phyloP scores from a whole-genome alignment of 208 protist genomes.

The Leishmania aethiopica region DNA sequence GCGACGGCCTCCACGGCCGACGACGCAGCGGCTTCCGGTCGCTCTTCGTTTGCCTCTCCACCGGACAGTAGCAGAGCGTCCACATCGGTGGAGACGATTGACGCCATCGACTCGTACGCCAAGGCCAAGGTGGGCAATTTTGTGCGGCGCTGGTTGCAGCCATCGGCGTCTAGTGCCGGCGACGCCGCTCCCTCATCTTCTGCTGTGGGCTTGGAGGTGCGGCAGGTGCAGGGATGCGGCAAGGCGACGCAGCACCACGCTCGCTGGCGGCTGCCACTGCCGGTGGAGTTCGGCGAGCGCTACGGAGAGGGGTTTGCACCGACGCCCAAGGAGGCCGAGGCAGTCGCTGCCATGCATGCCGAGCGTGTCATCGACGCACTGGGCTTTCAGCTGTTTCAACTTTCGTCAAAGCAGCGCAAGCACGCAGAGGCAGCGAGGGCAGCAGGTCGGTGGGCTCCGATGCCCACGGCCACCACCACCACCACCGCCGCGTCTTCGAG shows the following conservation, averaged over 20 bases:
- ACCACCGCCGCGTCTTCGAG: slow-evolving; percentile 16
- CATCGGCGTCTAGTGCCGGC: background rate
- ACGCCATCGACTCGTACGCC: slow-evolving; percentile 66
- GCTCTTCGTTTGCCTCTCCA: background rate
- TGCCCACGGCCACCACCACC: slow-evolving; percentile 18
- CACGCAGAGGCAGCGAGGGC: slow-evolving; percentile 73
- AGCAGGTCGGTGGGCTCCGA: slow-evolving; percentile 63
- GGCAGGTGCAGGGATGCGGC: slow-evolving; percentile 52
- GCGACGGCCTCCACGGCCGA: background rate
- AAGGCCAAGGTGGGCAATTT: slow-evolving; percentile 80
- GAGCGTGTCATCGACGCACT: slow-evolving; percentile 84
- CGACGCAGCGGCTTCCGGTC: background rate
- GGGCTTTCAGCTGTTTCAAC: slow-evolving; percentile 79
- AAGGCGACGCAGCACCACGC: slow-evolving; percentile 55
- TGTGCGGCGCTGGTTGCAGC: slow-evolving; percentile 29
- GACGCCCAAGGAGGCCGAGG: slow-evolving; percentile 73
- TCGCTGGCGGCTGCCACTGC: slow-evolving; percentile 67
- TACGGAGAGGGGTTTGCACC: slow-evolving; percentile 80
- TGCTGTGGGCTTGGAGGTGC: slow-evolving; percentile 36
- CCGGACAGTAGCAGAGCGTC: background rate
- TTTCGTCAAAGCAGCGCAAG: slow-evolving; percentile 76
- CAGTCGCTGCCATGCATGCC: slow-evolving; percentile 84
- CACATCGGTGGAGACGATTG: slow-evolving; percentile 43
- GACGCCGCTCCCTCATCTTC: background rate
- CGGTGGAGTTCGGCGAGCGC: slow-evolving; percentile 63